A percentile compares a stretch with the other conserved stretches of the same genome.
Evolutionary conservation across 2,329 filamentous ascomycete genomes (phyloP).

Genomic region (Botrytis galanthina): DNA sequence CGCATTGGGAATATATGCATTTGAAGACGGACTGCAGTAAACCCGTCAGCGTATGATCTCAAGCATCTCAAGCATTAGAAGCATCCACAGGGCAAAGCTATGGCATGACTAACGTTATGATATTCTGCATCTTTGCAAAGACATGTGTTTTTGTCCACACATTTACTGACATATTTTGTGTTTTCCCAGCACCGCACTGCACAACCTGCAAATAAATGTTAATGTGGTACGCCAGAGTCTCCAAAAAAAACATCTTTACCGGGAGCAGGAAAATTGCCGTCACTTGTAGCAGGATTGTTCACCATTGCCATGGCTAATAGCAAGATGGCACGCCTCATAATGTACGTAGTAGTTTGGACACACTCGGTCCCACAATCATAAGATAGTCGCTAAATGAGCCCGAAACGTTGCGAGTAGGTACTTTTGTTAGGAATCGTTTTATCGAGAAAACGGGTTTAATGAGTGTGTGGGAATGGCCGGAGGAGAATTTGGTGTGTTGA

Average conservation of each 20-base stretch:
- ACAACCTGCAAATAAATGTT: slow-evolving; percentile 31
- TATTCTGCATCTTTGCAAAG: slow-evolving; percentile 38
- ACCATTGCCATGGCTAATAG: slow-evolving; percentile 23
- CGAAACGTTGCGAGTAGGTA: not conserved
- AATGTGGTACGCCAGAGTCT: not conserved
- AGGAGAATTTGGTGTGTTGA: not conserved
- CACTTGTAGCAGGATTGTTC: slow-evolving; percentile 20
- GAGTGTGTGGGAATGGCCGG: not conserved
- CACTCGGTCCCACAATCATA: not conserved
- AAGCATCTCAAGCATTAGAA: not conserved
- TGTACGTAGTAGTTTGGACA: not conserved
- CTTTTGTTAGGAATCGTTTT: not conserved
- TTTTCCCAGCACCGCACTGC: slow-evolving; percentile 40
- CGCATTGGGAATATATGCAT: slow-evolving; percentile 42
- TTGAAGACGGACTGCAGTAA: slow-evolving; percentile 38
- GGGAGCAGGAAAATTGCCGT: slow-evolving; percentile 24
- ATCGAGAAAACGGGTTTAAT: not conserved
- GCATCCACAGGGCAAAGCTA: not conserved
- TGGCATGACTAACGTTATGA: slow-evolving; percentile 35
- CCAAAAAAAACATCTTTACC: slow-evolving; percentile 19
- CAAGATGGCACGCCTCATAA: slow-evolving; percentile 22
- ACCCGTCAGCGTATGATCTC: slow-evolving; percentile 1
- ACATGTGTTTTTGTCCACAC: slow-evolving; percentile 33
- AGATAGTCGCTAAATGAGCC: not conserved
- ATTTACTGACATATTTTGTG: slow-evolving; percentile 40